Base-by-base conservation (phyloP, 345 rosid species). In the Hibiscus syriacus region DNA sequence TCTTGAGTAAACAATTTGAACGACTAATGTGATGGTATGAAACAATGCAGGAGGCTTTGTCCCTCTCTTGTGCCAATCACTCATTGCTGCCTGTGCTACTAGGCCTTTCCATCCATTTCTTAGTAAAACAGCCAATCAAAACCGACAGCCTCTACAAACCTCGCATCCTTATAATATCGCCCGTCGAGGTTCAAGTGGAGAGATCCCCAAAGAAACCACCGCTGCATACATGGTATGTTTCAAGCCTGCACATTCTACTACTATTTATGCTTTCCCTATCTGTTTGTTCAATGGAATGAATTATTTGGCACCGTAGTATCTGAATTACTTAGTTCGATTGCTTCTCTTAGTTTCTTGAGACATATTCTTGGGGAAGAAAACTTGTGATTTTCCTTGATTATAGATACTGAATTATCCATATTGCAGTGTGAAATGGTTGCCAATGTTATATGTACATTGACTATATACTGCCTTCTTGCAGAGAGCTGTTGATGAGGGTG, bases 131-230 rank as follows among this genome's bases (percentile, higher is more conserved):
- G 45, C 53, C n/a, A 54, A 71, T 72, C 78, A 74, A 17, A 41
- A 26, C 23, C 89, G 73, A 75, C 87, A 74, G 64, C 87, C 87
- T 27, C 70, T 91, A 55, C 99, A 94, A 81, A 89, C 99, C 71
- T 86, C 78, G n/a, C n/a, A 22, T 92, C 87, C 99, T 0, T 94
- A 80, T 70, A 94, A 91, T 66, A 70, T 94, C 70, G 97, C 96
- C 4, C 99, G 91, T 78, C 80, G 99, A 73, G 99, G 99, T 77
- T 86, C 96, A 22, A 91, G 89, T 70, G 97, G 99, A 62, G 97
- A 91, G 78, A 32, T 94, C 50, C 97, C 99, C 26, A 96, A 94
- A 86, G 99, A 89, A 86, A 94, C 96, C 64, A 86, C 89, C 69
- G 85, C 87, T 72, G 90, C 99, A 27, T 94, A 94, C 80, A 62